Evolutionary conservation across 2,329 filamentous ascomycete species (phyloP).

Genomic region (Paraphoma sp.): DNA sequence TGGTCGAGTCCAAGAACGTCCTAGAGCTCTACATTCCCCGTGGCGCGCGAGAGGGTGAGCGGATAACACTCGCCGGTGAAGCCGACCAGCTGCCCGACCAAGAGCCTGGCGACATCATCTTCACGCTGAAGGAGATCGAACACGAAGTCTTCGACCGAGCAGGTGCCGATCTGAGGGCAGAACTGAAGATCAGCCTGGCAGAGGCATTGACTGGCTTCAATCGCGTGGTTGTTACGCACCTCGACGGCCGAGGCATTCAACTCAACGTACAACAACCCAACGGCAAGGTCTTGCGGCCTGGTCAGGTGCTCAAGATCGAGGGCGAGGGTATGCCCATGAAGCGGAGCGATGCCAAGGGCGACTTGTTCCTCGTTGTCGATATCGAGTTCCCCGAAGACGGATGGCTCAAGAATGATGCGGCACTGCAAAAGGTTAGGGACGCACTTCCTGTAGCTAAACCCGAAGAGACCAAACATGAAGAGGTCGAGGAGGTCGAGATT

Average conservation of each 20-base stretch:
- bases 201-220: conserved; percentile 91
- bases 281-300: conserved; percentile 82
- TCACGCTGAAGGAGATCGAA: conserved; percentile 80
- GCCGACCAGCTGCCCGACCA: conserved; percentile 91
- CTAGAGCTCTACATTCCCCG: conserved; percentile 95
- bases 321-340: conserved; percentile 97
- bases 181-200: conserved; percentile 78
- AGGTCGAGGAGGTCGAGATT: conserved; percentile 85
- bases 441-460: conserved; percentile 70
- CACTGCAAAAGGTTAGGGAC: conserved; percentile 73
- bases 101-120: conserved; percentile 90
- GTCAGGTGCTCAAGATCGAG: conserved; percentile 81
- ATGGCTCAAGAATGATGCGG: conserved; percentile 75
- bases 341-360: conserved; percentile 80
- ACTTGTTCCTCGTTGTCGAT: conserved; percentile 85
- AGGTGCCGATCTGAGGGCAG: conserved; percentile 82
- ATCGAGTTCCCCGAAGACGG: conserved; percentile 88
- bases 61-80: conserved; percentile 89
- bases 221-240: conserved; percentile 86
- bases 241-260: conserved; percentile 90
- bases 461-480: conserved; percentile 68
- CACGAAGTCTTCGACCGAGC: conserved; percentile 84
- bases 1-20: conserved; percentile 87
- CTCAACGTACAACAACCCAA: conserved; percentile 72
- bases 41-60: conserved; percentile 80